Evolutionary conservation across 768 basidiomycete genomes (phyloP).

Genomic region (Lentinula detonsa): DNA sequence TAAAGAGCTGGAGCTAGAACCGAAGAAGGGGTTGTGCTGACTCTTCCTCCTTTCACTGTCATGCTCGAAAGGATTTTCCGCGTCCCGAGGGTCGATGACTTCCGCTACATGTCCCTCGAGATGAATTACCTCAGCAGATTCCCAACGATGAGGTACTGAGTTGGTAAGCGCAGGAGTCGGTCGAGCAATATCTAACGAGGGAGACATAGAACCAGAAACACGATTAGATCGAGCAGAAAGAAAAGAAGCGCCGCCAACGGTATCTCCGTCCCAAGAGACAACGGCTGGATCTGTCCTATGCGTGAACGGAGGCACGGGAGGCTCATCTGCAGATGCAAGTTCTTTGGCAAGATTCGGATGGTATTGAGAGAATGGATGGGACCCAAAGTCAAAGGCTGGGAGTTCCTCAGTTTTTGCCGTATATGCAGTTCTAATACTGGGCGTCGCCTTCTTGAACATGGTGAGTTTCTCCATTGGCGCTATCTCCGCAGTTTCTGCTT

Average conservation of each 20-base stretch:
- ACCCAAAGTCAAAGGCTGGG: slow-evolving; percentile 26
- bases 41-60: slow-evolving; percentile 29
- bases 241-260: slow-evolving; percentile 43
- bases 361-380: slow-evolving; percentile 53
- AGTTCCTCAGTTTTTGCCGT: slow-evolving; percentile 39
- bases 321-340: slow-evolving; percentile 31
- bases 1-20: slow-evolving; percentile 10
- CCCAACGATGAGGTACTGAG: slow-evolving; percentile 55
- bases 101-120: slow-evolving; percentile 28
- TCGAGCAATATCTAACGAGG: slow-evolving; percentile 45
- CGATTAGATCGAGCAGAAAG: slow-evolving; percentile 40
- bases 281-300: slow-evolving; percentile 36
- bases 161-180: slow-evolving; percentile 54
- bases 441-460: slow-evolving; percentile 60
- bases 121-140: slow-evolving; percentile 60
- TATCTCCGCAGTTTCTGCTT: slow-evolving; percentile 33
- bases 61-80: slow-evolving; percentile 15
- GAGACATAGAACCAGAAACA: slow-evolving; percentile 40
- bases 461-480: slow-evolving; percentile 56
- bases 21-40: slow-evolving; percentile 27
- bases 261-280: slow-evolving; percentile 52
- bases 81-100: slow-evolving; percentile 25
- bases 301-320: slow-evolving; percentile 38
- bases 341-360: slow-evolving; percentile 49
- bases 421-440: slow-evolving; percentile 48